Evolutionary conservation across 768 basidiomycete species (phyloP).

Genomic region (Clitopilus passeckerianus): DNA sequence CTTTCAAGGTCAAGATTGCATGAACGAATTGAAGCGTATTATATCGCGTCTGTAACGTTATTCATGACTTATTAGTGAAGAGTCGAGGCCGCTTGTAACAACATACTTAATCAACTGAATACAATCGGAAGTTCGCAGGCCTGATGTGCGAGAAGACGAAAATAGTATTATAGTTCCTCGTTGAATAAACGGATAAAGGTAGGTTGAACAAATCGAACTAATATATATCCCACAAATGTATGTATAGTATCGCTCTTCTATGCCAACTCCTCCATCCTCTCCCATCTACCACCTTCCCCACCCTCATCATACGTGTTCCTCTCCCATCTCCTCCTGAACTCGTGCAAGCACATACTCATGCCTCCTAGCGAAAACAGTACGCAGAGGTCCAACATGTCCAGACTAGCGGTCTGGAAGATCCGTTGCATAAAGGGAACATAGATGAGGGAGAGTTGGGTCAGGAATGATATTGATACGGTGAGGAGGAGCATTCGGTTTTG

Average conservation of each 20-base stretch:
- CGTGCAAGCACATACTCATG: constrained; percentile 67
- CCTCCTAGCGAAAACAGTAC: constrained; percentile 66
- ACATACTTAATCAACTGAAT: not conserved
- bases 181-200: not conserved
- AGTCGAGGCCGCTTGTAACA: not conserved
- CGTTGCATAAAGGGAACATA: constrained; percentile 90
- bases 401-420: constrained; percentile 90
- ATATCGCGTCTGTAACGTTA: not conserved
- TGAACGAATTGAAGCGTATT: not conserved
- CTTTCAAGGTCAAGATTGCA: constrained; percentile 26
- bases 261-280: constrained; percentile 53
- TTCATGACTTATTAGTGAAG: not conserved
- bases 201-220: not conserved
- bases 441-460: constrained; percentile 80
- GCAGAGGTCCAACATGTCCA: constrained; percentile 61
- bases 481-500: constrained; percentile 88
- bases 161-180: not conserved
- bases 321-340: constrained; percentile 76
- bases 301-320: constrained; percentile 51
- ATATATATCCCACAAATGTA: not conserved
- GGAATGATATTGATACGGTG: constrained; percentile 82
- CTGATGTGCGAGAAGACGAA: not conserved
- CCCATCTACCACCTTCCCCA: constrained; percentile 34
- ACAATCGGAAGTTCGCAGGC: not conserved
- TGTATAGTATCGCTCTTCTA: constrained; percentile 16